Percentiles rank a stretch among this genome's conserved stretches.
Evolutionary conservation across 768 basidiomycete species (phyloP).

Genomic region (Rhodotorula kratochvilovae): DNA sequence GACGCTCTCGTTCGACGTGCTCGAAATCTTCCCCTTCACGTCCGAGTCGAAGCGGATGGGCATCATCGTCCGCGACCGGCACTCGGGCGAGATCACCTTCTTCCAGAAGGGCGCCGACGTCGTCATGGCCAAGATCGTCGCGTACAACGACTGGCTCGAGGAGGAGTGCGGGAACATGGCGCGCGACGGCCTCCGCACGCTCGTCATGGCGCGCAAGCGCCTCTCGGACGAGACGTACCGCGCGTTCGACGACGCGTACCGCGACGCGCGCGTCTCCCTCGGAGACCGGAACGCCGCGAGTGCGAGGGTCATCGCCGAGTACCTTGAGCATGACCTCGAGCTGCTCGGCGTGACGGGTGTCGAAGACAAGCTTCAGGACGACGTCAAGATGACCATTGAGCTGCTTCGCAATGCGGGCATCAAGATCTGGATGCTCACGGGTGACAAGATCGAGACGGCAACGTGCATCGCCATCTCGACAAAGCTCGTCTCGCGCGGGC

Average conservation of each 20-base stretch:
- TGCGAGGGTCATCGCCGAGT: constrained; percentile 64
- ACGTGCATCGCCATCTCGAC: constrained; percentile 97
- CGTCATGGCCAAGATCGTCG: constrained; percentile 93
- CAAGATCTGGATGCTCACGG: constrained; percentile 99
- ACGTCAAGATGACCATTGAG: constrained; percentile 89
- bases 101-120: constrained; percentile 97
- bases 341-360: constrained; percentile 93
- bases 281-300: constrained; percentile 76
- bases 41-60: constrained; percentile 99
- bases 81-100: constrained; percentile 75
- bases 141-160: constrained; percentile 96
- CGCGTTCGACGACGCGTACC: constrained; percentile 67
- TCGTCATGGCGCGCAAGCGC: constrained; percentile 82
- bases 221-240: constrained; percentile 65
- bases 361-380: constrained; percentile 96
- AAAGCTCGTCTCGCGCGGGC: constrained; percentile 88
- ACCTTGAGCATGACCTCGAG: constrained; percentile 84
- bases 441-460: constrained; percentile 98
- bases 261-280: constrained; percentile 70
- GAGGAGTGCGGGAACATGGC: constrained; percentile 99
- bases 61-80: constrained; percentile 78
- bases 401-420: constrained; percentile 89
- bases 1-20: constrained; percentile 69
- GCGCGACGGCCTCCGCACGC: constrained; percentile 84
- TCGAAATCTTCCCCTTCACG: constrained; percentile 96